Percentiles rank a stretch among this genome's conserved stretches.
Evolutionary conservation across 2,329 filamentous ascomycete species (phyloP).

Genomic region (Trichoderma sp.): DNA sequence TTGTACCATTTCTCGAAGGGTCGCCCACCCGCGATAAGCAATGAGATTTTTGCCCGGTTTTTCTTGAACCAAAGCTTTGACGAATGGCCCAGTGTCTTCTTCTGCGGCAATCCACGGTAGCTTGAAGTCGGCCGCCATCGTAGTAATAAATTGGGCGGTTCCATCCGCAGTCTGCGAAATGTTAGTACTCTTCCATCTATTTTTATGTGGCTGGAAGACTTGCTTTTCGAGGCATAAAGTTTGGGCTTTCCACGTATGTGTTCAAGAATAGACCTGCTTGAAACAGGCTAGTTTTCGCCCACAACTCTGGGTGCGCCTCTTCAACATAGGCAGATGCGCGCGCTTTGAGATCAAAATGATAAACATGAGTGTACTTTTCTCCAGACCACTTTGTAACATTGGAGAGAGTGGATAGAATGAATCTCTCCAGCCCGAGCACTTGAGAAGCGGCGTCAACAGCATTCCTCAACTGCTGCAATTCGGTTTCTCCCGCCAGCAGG

Average conservation of each 20-base stretch:
- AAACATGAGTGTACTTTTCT: neutral
- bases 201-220: neutral
- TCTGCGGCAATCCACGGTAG: conserved; percentile 34
- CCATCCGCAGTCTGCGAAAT: neutral
- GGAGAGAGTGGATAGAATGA: conserved; percentile 45
- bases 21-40: neutral
- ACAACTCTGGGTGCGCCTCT: neutral
- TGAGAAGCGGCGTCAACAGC: conserved; percentile 7
- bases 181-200: neutral
- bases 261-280: neutral
- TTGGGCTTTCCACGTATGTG: neutral
- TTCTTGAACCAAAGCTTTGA: conserved; percentile 34
- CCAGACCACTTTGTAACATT: conserved; percentile 37
- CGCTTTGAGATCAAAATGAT: conserved; percentile 9
- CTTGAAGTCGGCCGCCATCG: conserved; percentile 30
- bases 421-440: conserved; percentile 40
- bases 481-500: conserved; percentile 27
- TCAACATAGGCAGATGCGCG: neutral
- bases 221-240: neutral
- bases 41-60: conserved; percentile 31
- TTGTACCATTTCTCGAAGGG: neutral
- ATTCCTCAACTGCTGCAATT: neutral
- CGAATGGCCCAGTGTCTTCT: conserved; percentile 35
- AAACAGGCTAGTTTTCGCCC: neutral
- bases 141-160: conserved; percentile 31